Conservation (phyloP, 2,329 filamentous ascomycete genomes). For the Bipolaris cookei region DNA sequence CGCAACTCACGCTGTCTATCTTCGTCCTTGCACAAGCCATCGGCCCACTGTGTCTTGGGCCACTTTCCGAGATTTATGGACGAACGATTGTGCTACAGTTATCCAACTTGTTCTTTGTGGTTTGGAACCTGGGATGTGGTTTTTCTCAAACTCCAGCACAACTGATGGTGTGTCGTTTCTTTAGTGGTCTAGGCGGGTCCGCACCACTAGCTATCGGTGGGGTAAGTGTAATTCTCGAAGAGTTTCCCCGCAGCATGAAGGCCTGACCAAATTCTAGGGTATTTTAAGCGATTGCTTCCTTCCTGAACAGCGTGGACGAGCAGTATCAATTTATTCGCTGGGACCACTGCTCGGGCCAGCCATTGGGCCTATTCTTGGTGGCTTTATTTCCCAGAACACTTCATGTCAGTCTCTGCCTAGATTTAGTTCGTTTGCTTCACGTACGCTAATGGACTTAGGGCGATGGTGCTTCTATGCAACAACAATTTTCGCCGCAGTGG, state of each 20-base stretch:
- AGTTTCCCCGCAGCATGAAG: neutral
- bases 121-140: conserved; percentile 50
- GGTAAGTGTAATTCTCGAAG: conserved; percentile 19
- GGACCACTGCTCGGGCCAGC: conserved; percentile 70
- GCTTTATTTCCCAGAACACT: conserved; percentile 67
- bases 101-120: conserved; percentile 49
- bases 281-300: conserved; percentile 62
- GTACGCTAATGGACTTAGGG: conserved; percentile 37
- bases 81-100: conserved; percentile 47
- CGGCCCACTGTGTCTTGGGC: conserved; percentile 48
- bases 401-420: conserved; percentile 56
- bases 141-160: conserved; percentile 46
- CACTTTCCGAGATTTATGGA: conserved; percentile 49
- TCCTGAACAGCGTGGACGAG: conserved; percentile 67
- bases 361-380: conserved; percentile 69
- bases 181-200: conserved; percentile 48
- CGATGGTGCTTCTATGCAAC: conserved; percentile 76
- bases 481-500: conserved; percentile 65
- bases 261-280: conserved; percentile 31
- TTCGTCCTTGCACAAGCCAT: conserved; percentile 51
- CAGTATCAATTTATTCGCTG: conserved; percentile 68
- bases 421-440: no score
- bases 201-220: conserved; percentile 50
- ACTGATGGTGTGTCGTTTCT: conserved; percentile 48
- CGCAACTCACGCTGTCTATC: conserved; percentile 47